Base-by-base conservation (phyloP, 2,329 filamentous ascomycete genomes). In the Tolypocladium pustulatum region DNA sequence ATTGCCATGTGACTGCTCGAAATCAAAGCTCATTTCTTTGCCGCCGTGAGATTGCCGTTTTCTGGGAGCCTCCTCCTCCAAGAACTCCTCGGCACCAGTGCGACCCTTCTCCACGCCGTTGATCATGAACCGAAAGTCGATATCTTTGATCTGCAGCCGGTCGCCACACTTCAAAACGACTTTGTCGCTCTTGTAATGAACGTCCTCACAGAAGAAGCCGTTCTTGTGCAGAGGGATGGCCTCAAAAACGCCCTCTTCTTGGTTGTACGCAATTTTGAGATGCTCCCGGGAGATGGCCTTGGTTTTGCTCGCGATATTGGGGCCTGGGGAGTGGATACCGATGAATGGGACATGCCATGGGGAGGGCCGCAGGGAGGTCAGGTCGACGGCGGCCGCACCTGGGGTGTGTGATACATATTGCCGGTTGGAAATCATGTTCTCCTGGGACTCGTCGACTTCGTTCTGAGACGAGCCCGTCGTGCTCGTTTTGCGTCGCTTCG, bases 211-310 rank as follows among this genome's bases (percentile, higher is more conserved):
- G 66, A 89, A 88, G 66, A 88, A 85, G 7, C 88, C 87, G 64
- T 91, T 91, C 62, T 78, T 79, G 63, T 84, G 81, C 10, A 84
- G 65, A 0, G 81, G 78, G 30, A 79, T 76, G 54, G 88, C 83
- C 67, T 90, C 83, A 66, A 90, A 92, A 8, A 82, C 75, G 25
- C 82, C 78, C 46, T 78, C 78, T 15, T 83, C 75, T 61, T 81
- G 77, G 65, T 89, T 88, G 72, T 86, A 92, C 54, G 81, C 76
- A 64, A 93, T 90, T 65, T 85, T 86, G 55, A 90, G 76, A 69
- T 93, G 89, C 64, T 87, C 77, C 61, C 88, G 79, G 4, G 89
- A 92, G 58, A 92, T 91, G 56, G 81, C 82, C 67, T 88, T 89
- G 56, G 88, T 89, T 62, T 81, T 83, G 60, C 71, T 77, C 3